phyloP scores from a whole-genome alignment of 306 rosid species.

The Abrus pulchellus region DNA sequence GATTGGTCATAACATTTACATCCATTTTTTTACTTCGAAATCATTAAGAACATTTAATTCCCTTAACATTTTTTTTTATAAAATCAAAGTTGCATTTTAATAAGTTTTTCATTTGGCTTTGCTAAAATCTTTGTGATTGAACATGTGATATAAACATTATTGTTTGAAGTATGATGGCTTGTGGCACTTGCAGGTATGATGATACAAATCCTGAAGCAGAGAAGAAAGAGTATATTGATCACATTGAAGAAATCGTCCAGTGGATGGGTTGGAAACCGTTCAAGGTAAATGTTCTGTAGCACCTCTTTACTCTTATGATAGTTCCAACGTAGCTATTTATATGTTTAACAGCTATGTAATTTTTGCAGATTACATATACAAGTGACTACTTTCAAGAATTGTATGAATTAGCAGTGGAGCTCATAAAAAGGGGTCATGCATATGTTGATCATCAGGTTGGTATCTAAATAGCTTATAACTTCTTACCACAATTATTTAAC shows the following conservation, averaged over 20 bases:
- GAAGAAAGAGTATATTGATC: conserved; percentile 95
- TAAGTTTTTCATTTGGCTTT: conserved; percentile 3
- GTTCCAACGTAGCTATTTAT: conserved; percentile 16
- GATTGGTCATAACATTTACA: background rate
- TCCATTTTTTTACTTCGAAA: conserved; percentile 17
- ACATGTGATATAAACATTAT: conserved; percentile 3
- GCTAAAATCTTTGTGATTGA: conserved; percentile 23
- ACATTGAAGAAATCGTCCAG: conserved; percentile 89
- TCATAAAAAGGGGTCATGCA: conserved; percentile 83
- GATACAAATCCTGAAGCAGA: conserved; percentile 98
- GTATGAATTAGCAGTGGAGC: conserved; percentile 95
- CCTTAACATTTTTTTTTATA: conserved; percentile 25
- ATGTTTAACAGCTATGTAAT: conserved; percentile 34
- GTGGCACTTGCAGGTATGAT: conserved; percentile 72
- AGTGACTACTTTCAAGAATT: conserved; percentile 96
- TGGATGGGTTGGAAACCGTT: conserved; percentile 99
- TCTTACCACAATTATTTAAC: background rate
- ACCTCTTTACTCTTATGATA: background rate
- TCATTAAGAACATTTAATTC: background rate
- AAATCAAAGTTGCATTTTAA: conserved; percentile 5
- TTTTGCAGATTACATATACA: conserved; percentile 85
- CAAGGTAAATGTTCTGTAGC: conserved; percentile 62
- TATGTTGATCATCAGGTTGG: conserved; percentile 98
- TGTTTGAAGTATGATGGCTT: conserved; percentile 34
- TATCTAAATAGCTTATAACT: conserved; percentile 7